These are phyloP conservation scores for Candida manassasensis DNA, from an alignment of 805 yeast genomes.

Conservation along the genomic window DNA sequence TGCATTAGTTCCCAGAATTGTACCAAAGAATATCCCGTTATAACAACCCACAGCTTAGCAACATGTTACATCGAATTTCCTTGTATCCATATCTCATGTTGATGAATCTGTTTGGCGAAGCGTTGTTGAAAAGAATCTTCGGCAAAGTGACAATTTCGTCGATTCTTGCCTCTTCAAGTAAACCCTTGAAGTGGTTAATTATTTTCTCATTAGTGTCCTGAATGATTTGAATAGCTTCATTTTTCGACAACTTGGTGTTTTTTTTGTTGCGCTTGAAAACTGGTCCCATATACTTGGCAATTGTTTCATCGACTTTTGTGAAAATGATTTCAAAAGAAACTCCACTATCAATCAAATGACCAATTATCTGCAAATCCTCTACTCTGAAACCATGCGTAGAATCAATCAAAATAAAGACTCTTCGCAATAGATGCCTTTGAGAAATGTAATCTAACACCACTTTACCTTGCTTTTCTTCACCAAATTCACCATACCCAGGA, in stretches of 20 bases:
- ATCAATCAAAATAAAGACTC: constrained; percentile 60
- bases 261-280: constrained; percentile 12
- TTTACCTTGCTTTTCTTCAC: constrained; percentile 63
- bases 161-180: constrained; percentile 31
- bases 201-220: constrained; percentile 23
- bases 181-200: constrained; percentile 22
- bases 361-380: constrained; percentile 52
- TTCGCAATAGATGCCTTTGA: constrained; percentile 47
- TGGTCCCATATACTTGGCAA: constrained; percentile 15
- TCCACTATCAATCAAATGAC: constrained; percentile 48
- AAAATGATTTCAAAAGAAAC: constrained; percentile 69
- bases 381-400: constrained; percentile 55
- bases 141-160: constrained; percentile 35
- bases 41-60: constrained; percentile 49
- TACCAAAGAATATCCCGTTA: too few species aligned
- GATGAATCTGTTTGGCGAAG: constrained; percentile 30
- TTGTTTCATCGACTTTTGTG: constrained; percentile 67
- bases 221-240: constrained; percentile 7
- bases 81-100: constrained; percentile 48
- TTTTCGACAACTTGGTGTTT: constrained; percentile 5
- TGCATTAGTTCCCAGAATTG: background rate
- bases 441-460: constrained; percentile 60
- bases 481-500: constrained; percentile 86
- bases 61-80: constrained; percentile 46
- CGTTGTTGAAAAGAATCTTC: constrained; percentile 50